Evolutionary conservation across 129 eudicot genomes (phyloP), one percentile per base, ranked within the genome.

Genomic region (Solidago caesia): DNA sequence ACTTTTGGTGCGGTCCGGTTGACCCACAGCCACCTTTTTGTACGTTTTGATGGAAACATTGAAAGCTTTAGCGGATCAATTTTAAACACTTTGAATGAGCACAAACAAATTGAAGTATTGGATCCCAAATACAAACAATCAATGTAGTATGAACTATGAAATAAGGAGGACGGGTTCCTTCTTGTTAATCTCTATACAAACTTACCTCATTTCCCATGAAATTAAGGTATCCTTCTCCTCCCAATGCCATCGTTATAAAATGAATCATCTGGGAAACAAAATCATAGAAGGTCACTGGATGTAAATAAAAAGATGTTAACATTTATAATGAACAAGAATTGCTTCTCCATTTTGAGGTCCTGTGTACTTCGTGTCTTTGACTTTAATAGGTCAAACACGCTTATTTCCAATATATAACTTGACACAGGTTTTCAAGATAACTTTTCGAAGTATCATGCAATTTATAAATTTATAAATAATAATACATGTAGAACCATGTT

Each of bases 171-270:
- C 3, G 39, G 2, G 39, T 33, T 51, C 15, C 21, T 21, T 21
- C 21, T 21, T 21, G 21, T 21, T 21, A 21, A 13, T 49, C 57
- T n/a, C 57, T 5, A 61, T 49, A 44, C 48, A 25, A 71, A 56
- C 44, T 84, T 80, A 89, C 99, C 97, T 95, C 99, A 72, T 95
- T 95, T 74, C 99, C 99, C 99, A 95, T 95, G 89, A 95, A 95
- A 84, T 85, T 91, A 62, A 95, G 99, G 86, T 95, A 95, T 56
- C 99, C 99, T 55, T 89, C 97, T 77, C 99, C 99, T 78, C 99
- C 99, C 70, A 95, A 78, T 67, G 99, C 99, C 99, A 95, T 95
- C 4, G 99, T 95, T 70, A 95, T 77, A 80, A 89, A 89, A 86
- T 95, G 99, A 79, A 95, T 91, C 97, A 95, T 95, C 99, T 95